Evolutionary conservation across 129 eudicot species (phyloP).

Genomic region (Chrysanthemum seticuspe): DNA sequence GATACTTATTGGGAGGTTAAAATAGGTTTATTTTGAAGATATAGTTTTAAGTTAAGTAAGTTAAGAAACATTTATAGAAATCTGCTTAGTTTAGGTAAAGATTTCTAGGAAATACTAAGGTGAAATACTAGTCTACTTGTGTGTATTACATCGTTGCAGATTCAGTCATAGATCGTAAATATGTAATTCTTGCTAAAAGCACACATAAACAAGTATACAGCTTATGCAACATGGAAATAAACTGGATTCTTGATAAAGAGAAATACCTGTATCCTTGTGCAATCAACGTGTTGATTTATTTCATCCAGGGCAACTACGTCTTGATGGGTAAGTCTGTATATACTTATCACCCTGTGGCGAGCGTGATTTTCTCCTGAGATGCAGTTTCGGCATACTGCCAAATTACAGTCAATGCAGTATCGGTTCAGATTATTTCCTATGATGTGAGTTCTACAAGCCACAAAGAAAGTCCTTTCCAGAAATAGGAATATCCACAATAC

Average conservation of each 20-base stretch:
- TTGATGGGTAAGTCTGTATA: constrained; percentile 57
- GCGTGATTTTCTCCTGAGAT: constrained; percentile 34
- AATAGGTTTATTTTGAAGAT: no score
- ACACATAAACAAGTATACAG: not conserved
- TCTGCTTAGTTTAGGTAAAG: no score
- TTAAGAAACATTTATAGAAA: no score
- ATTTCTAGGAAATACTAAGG: not conserved
- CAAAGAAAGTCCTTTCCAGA: constrained; percentile 41
- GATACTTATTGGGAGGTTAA: no score
- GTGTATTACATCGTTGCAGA: not conserved
- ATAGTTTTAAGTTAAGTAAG: no score
- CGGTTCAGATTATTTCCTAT: constrained; percentile 32
- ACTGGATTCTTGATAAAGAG: not conserved
- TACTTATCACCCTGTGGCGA: constrained; percentile 40
- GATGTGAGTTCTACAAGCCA: constrained; percentile 35
- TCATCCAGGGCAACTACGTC: constrained; percentile 52
- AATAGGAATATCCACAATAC: constrained; percentile 36
- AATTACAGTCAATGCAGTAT: constrained; percentile 61
- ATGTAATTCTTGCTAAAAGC: not conserved
- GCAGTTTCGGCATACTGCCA: constrained; percentile 52
- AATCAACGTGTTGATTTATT: constrained; percentile 43
- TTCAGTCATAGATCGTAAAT: not conserved
- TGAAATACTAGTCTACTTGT: not conserved
- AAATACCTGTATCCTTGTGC: constrained; percentile 59
- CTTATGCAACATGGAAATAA: not conserved